Conservation (phyloP, 257 asterid genomes). For the Capsicum rhomboideum region DNA sequence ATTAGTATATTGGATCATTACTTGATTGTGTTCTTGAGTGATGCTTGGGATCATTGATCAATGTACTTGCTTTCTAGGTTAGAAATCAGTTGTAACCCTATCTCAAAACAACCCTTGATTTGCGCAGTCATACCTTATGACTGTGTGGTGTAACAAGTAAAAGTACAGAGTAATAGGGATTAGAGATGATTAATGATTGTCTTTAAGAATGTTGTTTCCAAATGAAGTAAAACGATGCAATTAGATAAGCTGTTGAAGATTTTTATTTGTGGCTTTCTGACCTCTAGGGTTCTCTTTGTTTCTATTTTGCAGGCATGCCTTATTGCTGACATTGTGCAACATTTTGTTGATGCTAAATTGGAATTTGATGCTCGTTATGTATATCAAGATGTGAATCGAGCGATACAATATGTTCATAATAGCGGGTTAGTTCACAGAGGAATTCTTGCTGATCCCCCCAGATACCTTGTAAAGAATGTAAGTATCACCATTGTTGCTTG, state of each 20-base stretch:
- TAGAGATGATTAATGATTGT: too few species aligned
- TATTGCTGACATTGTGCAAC: constrained; percentile 93
- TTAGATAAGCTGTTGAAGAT: background rate
- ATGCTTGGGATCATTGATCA: too few species aligned
- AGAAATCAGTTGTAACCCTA: too few species aligned
- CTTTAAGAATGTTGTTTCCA: too few species aligned
- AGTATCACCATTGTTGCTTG: constrained; percentile 8
- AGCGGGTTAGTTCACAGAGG: constrained; percentile 87
- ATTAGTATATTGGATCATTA: too few species aligned
- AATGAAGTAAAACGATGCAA: background rate
- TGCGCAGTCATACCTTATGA: background rate
- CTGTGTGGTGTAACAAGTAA: background rate
- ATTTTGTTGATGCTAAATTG: constrained; percentile 89
- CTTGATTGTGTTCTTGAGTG: too few species aligned
- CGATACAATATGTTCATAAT: constrained; percentile 85
- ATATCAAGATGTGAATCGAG: constrained; percentile 83
- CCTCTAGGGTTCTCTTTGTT: background rate
- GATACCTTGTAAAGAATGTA: constrained; percentile 86
- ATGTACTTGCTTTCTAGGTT: too few species aligned
- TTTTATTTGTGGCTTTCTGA: background rate
- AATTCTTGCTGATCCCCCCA: constrained; percentile 73
- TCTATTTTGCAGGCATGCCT: constrained; percentile 75
- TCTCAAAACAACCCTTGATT: too few species aligned
- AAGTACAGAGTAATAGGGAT: too few species aligned
- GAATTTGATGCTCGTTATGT: constrained; percentile 89